These are phyloP conservation scores for Miamiensis avidus DNA, from an alignment of 169 alveolate genomes.

Conservation along the genomic window DNA sequence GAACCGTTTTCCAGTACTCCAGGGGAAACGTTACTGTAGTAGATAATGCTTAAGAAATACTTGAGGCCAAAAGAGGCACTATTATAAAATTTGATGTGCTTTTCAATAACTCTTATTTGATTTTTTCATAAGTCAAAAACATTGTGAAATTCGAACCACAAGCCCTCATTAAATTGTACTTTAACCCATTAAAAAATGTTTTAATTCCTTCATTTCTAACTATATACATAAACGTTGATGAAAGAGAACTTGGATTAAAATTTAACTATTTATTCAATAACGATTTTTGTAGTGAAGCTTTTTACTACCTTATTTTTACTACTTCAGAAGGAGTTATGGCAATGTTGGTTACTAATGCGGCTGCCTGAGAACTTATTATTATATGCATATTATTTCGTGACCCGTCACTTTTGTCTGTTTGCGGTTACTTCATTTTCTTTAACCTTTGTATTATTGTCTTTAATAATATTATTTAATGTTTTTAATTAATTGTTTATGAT, in stretches of 20 bases:
- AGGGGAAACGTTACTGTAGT: constrained; percentile 51
- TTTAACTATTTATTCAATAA: too few relatives aligned
- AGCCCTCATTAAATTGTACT: neutral
- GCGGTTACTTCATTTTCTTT: neutral
- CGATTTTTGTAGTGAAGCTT: neutral
- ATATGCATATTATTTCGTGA: too few relatives aligned
- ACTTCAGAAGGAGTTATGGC: neutral
- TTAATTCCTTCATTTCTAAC: constrained; percentile 4
- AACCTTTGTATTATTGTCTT: neutral
- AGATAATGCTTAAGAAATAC: constrained; percentile 28
- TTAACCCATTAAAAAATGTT: constrained; percentile 22
- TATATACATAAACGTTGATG: neutral
- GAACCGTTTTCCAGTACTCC: constrained; percentile 41
- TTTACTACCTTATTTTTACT: neutral
- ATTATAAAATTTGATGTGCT: neutral
- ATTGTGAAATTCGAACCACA: constrained; percentile 1
- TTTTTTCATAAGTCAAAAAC: constrained; percentile 16
- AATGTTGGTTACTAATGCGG: neutral
- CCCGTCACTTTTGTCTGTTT: neutral
- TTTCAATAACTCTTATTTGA: neutral
- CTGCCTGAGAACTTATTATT: neutral
- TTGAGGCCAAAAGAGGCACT: constrained; percentile 29
- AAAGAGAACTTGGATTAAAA: neutral
- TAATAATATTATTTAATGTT: neutral
- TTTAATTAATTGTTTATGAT: too few relatives aligned